Evolutionary conservation across 345 rosid species (phyloP).

Genomic region (Aegle marmelos): DNA sequence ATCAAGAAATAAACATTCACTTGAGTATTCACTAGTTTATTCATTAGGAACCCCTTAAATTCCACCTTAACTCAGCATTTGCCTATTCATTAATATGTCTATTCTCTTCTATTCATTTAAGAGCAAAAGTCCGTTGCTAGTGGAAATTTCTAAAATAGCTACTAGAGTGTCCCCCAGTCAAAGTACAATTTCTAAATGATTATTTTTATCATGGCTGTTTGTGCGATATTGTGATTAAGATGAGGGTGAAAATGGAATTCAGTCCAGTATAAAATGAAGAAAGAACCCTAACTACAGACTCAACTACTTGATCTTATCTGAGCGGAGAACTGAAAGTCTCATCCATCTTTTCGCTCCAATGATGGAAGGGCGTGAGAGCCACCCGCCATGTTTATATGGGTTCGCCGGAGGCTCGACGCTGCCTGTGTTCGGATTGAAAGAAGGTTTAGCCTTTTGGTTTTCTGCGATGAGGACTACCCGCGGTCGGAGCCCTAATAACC

Average conservation of each 20-base stretch:
- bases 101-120: no score
- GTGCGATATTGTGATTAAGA: not conserved
- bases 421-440: slow-evolving; percentile 2
- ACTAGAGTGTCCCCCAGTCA: no score
- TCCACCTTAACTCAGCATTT: no score
- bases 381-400: slow-evolving; percentile 24
- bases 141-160: no score
- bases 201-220: not conserved
- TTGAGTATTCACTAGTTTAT: no score
- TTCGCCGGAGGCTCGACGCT: slow-evolving; percentile 49
- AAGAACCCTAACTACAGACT: not conserved
- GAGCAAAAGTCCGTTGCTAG: no score
- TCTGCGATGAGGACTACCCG: slow-evolving; percentile 83
- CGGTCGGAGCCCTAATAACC: slow-evolving; percentile 45
- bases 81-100: no score
- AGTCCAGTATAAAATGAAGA: not conserved
- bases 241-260: slow-evolving; percentile 15
- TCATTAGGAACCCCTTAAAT: no score
- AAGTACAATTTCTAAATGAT: no score
- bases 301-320: slow-evolving; percentile 89
- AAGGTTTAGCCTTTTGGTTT: slow-evolving; percentile 17
- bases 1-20: not conserved
- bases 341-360: not conserved
- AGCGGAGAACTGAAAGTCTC: slow-evolving; percentile 34
- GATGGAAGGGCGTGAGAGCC: slow-evolving; percentile 13